These are phyloP conservation scores for Ophiostoma tasmaniense DNA, from an alignment of 2,329 filamentous ascomycete species.

Conservation along the genomic window DNA sequence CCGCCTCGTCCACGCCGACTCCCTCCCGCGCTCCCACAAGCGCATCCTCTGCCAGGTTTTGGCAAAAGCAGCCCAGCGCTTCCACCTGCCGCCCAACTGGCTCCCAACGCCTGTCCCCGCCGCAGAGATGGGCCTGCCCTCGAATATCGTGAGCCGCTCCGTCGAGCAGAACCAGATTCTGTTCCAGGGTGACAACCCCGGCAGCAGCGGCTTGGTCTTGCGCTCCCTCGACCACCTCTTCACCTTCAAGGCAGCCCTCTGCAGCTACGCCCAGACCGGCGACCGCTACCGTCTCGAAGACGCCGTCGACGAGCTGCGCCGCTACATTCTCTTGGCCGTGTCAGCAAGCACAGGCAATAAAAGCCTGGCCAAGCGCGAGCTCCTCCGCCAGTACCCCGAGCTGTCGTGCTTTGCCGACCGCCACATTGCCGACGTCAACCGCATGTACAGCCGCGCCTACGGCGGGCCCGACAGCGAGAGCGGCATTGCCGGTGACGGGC, in stretches of 20 bases:
- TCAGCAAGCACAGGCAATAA: constrained; percentile 30
- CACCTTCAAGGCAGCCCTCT: constrained; percentile 54
- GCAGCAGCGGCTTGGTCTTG: constrained; percentile 37
- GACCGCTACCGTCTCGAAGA: constrained; percentile 44
- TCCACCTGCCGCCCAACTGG: constrained; percentile 36
- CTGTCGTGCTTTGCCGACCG: constrained; percentile 44
- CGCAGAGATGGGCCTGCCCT: constrained; percentile 37
- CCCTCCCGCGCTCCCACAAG: constrained; percentile 39
- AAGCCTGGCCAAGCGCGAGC: constrained; percentile 40
- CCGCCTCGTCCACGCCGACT: constrained; percentile 41
- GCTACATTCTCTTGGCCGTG: constrained; percentile 42
- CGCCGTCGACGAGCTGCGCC: constrained; percentile 54
- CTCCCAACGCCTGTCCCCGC: constrained; percentile 38
- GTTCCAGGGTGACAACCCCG: constrained; percentile 44
- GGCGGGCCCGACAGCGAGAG: constrained; percentile 35
- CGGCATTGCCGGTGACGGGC: constrained; percentile 36
- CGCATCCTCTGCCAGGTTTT: constrained; percentile 41
- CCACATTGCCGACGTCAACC: constrained; percentile 46
- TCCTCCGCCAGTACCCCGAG: constrained; percentile 45
- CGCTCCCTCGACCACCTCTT: constrained; percentile 55
- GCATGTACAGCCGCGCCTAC: constrained; percentile 49
- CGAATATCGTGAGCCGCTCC: constrained; percentile 47
- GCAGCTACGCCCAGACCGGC: constrained; percentile 44
- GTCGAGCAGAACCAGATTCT: constrained; percentile 52
- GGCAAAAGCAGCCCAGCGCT: constrained; percentile 44